These are phyloP conservation scores for Chalciporus chontae DNA, from an alignment of 768 basidiomycete genomes.

Conservation along the genomic window DNA sequence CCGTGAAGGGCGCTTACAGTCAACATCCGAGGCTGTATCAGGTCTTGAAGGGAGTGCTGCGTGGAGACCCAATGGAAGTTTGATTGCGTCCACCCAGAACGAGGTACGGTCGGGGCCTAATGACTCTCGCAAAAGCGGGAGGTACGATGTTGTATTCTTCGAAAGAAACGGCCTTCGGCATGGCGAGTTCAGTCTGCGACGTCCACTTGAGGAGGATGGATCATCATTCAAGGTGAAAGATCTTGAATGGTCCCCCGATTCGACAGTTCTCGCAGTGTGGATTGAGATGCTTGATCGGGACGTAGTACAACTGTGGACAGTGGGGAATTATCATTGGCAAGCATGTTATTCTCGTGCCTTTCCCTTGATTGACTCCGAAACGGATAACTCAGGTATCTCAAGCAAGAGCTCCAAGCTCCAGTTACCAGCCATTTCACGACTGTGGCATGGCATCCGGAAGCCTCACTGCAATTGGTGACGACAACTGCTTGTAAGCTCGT, in stretches of 20 bases:
- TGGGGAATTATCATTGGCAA: slow-evolving; percentile 92
- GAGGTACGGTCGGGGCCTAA: slow-evolving; percentile 72
- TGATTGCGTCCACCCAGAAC: slow-evolving; percentile 79
- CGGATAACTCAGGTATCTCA: slow-evolving; percentile 68
- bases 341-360: slow-evolving; percentile 3
- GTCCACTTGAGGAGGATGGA: slow-evolving; percentile 29
- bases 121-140: slow-evolving; percentile 59
- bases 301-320: slow-evolving; percentile 92
- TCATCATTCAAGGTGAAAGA: slow-evolving; percentile 77
- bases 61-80: slow-evolving; percentile 88
- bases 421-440: slow-evolving; percentile 59
- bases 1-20: slow-evolving; percentile 60
- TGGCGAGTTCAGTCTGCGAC: slow-evolving; percentile 75
- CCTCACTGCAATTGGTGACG: slow-evolving; percentile 58
- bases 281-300: slow-evolving; percentile 66
- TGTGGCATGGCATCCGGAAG: slow-evolving; percentile 86
- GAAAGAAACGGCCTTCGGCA: slow-evolving; percentile 93
- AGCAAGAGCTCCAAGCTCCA: slow-evolving; percentile 74
- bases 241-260: slow-evolving; percentile 85
- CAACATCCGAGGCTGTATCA: slow-evolving; percentile 79
- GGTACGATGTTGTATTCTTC: slow-evolving; percentile 89
- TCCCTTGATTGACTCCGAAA: slow-evolving; percentile 5
- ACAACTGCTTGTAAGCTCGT: slow-evolving; percentile 58
- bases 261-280: slow-evolving; percentile 83
- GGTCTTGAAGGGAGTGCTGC: slow-evolving; percentile 77